Conservation (phyloP, 2,329 filamentous ascomycete genomes). For the Colletotrichum theobromicola region DNA sequence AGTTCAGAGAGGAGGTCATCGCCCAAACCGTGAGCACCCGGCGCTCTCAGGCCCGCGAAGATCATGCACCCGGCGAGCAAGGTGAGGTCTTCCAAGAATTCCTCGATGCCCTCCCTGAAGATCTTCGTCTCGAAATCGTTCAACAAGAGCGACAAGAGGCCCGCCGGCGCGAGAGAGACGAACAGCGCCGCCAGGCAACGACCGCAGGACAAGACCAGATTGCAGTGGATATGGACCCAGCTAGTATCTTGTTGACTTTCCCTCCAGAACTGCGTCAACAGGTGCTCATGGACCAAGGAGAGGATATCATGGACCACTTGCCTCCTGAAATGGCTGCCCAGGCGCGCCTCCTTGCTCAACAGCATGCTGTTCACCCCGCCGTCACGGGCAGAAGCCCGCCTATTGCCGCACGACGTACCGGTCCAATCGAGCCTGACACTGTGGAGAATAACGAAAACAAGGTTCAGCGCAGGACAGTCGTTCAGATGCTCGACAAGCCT, state of each 20-base stretch:
- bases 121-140: constrained; percentile 88
- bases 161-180: constrained; percentile 85
- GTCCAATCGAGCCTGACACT: constrained; percentile 20
- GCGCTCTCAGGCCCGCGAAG: constrained; percentile 75
- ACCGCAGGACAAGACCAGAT: constrained; percentile 53
- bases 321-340: constrained; percentile 87
- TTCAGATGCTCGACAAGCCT: constrained; percentile 96
- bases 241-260: constrained; percentile 90
- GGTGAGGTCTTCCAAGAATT: constrained; percentile 93
- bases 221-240: constrained; percentile 83
- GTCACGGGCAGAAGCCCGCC: constrained; percentile 35
- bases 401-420: constrained; percentile 24
- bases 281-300: constrained; percentile 89
- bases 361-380: constrained; percentile 33
- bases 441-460: constrained; percentile 63
- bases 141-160: constrained; percentile 90
- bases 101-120: constrained; percentile 86
- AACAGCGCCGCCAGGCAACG: constrained; percentile 71
- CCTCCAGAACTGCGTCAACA: constrained; percentile 84
- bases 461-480: constrained; percentile 77
- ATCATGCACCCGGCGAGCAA: constrained; percentile 73
- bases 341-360: constrained; percentile 59
- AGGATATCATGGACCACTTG: constrained; percentile 82
- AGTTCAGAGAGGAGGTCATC: constrained; percentile 94
- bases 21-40: constrained; percentile 87